Evolutionary conservation across 73 alveolate species (phyloP).

Genomic region (Paraurostyla sp.): DNA sequence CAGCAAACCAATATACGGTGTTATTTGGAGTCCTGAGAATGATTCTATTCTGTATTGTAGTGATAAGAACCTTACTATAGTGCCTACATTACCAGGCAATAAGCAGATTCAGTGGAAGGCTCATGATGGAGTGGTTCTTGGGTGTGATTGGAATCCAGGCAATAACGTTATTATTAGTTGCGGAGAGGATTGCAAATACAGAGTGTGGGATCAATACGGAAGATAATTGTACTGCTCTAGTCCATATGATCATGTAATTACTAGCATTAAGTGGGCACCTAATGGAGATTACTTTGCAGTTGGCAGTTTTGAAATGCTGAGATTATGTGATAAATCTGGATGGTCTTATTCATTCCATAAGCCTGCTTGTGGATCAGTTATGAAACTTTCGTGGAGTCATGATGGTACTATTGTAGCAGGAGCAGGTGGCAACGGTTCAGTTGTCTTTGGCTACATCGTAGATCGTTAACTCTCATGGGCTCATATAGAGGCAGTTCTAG

Average conservation of each 20-base stretch:
- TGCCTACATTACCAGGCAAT: constrained; percentile 94
- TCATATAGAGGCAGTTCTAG: constrained; percentile 94
- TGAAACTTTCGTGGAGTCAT: constrained; percentile 93
- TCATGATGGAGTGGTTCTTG: constrained; percentile 95
- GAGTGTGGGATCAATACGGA: constrained; percentile 98
- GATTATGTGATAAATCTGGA: constrained; percentile 99
- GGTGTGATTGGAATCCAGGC: constrained; percentile 98
- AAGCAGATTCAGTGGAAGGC: constrained; percentile 96
- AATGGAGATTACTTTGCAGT: constrained; percentile 97
- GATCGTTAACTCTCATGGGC: constrained; percentile 96
- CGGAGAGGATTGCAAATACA: constrained; percentile 98
- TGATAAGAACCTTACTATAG: constrained; percentile 89
- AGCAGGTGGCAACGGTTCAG: constrained; percentile 98
- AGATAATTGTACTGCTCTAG: constrained; percentile 95
- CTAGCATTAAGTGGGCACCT: constrained; percentile 98
- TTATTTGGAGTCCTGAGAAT: constrained; percentile 96
- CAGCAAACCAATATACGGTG: constrained; percentile 90
- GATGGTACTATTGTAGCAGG: constrained; percentile 98
- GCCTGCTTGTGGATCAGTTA: constrained; percentile 89
- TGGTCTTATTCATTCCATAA: constrained; percentile 98
- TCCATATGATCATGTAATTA: constrained; percentile 98
- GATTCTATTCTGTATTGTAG: constrained; percentile 88
- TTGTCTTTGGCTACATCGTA: constrained; percentile 90
- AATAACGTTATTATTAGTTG: constrained; percentile 93
- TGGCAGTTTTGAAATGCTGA: constrained; percentile 95